A percentile compares a stretch with the other conserved stretches of the same genome.
Conservation (phyloP, 306 rosid genomes). For the Abrus pulchellus region DNA sequence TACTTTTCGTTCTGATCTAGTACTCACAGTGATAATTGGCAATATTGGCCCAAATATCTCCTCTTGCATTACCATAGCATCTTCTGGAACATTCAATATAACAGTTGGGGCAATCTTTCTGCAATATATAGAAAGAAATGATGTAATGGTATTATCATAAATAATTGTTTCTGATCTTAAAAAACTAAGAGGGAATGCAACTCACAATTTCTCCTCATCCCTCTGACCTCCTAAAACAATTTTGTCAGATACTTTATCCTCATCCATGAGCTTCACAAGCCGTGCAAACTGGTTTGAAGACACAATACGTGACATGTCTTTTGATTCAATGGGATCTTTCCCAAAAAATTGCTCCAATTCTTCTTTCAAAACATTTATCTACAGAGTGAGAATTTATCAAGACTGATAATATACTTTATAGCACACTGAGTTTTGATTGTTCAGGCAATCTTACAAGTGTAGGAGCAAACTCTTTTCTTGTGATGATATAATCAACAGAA, state of each 20-base stretch:
- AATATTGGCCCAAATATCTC: conserved; percentile 87
- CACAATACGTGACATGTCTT: conserved; percentile 80
- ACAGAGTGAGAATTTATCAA: conserved; percentile 40
- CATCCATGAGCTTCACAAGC: conserved; percentile 68
- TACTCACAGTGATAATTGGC: conserved; percentile 79
- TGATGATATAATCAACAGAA: conserved; percentile 78
- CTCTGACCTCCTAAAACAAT: conserved; percentile 82
- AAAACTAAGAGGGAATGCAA: conserved; percentile 28
- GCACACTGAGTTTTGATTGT: conserved; percentile 2
- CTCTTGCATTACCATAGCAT: conserved; percentile 75
- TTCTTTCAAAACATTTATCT: conserved; percentile 65
- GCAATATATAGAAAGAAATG: conserved; percentile 39
- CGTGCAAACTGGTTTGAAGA: conserved; percentile 69
- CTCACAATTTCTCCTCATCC: conserved; percentile 73
- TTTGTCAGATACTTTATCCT: conserved; percentile 71
- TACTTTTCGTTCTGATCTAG: conserved; percentile 7
- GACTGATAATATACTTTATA: conserved; percentile 3
- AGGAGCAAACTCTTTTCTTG: conserved; percentile 78
- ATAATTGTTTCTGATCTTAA: conserved; percentile 36
- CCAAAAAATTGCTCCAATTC: conserved; percentile 73
- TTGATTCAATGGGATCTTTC: conserved; percentile 62
- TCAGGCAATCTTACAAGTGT: conserved; percentile 62
- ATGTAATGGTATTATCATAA: conserved; percentile 16
- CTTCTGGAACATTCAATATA: conserved; percentile 75
- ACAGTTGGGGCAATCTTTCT: conserved; percentile 88